These are phyloP conservation scores for Torulaspora indica DNA, from an alignment of 805 yeast genomes.

Conservation along the genomic window DNA sequence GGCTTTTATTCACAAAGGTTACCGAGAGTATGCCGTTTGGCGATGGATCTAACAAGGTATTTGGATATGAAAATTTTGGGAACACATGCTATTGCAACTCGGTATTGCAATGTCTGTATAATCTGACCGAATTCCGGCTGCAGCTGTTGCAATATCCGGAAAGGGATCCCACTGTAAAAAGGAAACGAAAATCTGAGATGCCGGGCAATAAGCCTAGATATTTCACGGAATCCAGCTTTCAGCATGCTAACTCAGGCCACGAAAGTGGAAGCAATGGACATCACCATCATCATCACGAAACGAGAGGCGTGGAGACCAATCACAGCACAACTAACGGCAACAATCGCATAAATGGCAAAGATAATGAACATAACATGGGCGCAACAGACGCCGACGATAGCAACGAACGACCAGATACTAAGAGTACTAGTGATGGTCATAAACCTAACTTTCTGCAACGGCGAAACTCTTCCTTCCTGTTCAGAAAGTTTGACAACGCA, in stretches of 20 bases:
- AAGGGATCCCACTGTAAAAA: slow-evolving; percentile 28
- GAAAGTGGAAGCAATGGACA: slow-evolving; percentile 9
- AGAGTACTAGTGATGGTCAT: slow-evolving; percentile 12
- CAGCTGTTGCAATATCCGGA: slow-evolving; percentile 48
- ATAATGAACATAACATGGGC: slow-evolving; percentile 10
- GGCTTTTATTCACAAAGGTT: slow-evolving; percentile 8
- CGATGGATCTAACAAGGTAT: slow-evolving; percentile 63
- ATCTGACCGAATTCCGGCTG: slow-evolving; percentile 63
- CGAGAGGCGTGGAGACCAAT: background rate
- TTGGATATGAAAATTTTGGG: slow-evolving; percentile 82
- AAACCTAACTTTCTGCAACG: slow-evolving; percentile 7
- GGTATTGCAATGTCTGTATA: slow-evolving; percentile 80
- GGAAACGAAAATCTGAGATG: slow-evolving; percentile 40
- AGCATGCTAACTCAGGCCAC: slow-evolving; percentile 4
- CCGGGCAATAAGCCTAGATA: slow-evolving; percentile 39
- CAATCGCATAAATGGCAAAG: slow-evolving; percentile 2
- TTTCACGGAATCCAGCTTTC: slow-evolving; percentile 31
- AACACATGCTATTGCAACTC: slow-evolving; percentile 95
- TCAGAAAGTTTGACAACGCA: slow-evolving; percentile 5
- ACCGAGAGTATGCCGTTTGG: slow-evolving; percentile 46
- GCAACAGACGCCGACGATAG: slow-evolving; percentile 13
- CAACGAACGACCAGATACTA: slow-evolving; percentile 7
- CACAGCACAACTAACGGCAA: slow-evolving; percentile 4
- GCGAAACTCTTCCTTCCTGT: slow-evolving; percentile 10
- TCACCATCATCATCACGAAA: slow-evolving; percentile 7